phyloP scores from a whole-genome alignment of 305 asterid species.

The Fraxinus platypoda region DNA sequence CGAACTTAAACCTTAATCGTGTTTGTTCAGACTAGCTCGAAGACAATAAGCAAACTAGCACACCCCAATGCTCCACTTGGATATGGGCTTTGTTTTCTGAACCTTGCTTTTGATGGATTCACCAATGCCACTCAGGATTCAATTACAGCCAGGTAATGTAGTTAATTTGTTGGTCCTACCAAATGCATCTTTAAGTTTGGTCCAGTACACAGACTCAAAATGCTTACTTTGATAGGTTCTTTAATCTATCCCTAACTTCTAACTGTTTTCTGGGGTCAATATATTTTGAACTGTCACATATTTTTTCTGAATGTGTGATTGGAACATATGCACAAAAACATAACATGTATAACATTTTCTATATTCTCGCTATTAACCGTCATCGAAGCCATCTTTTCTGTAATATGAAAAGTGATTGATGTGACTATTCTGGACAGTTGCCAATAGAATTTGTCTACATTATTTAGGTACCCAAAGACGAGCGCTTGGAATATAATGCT shows the following conservation, averaged over 20 bases:
- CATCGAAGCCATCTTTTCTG: not conserved
- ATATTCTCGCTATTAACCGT: not conserved
- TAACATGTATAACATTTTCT: not conserved
- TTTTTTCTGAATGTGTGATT: not conserved
- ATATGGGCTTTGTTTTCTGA: constrained; percentile 83
- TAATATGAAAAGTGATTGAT: not conserved
- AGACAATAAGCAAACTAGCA: constrained; percentile 91
- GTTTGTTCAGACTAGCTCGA: constrained; percentile 77
- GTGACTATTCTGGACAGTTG: not conserved
- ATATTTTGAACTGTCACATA: not conserved
- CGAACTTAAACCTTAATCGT: constrained; percentile 11
- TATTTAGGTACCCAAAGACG: constrained; percentile 86
- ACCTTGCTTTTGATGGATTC: constrained; percentile 98
- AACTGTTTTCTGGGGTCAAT: not conserved
- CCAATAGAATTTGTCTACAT: not conserved
- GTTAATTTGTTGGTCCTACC: not conserved
- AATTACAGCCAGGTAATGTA: constrained; percentile 70
- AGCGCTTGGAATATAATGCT: constrained; percentile 97
- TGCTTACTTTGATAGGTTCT: not conserved
- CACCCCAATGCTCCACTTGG: constrained; percentile 96
- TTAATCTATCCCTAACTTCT: not conserved
- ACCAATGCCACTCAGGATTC: constrained; percentile 99
- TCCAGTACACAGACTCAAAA: not conserved
- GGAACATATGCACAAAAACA: not conserved
- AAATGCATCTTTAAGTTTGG: not conserved